phyloP scores from a whole-genome alignment of 345 rosid species.

The Eucalyptus globulus region DNA sequence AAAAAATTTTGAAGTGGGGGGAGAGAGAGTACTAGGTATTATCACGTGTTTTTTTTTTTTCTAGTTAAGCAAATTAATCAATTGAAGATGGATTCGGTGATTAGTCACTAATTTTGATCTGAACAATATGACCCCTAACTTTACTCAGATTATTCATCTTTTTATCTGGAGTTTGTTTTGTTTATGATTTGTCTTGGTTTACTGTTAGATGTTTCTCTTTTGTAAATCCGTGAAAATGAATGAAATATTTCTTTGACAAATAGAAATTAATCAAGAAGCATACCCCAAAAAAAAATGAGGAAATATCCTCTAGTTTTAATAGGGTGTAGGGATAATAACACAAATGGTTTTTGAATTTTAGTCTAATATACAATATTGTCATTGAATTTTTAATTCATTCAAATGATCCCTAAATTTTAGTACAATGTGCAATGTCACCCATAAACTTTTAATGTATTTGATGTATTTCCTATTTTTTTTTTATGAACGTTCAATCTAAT shows the following conservation, averaged over 20 bases:
- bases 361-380: neutral
- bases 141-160: accelerated
- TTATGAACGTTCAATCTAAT: neutral
- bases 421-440: accelerated
- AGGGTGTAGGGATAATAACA: neutral
- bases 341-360: neutral
- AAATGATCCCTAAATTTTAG: neutral
- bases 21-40: neutral
- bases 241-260: too few relatives aligned
- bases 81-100: too few relatives aligned
- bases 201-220: too few relatives aligned
- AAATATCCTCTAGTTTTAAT: neutral
- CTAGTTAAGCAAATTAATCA: neutral
- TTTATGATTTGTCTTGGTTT: too few relatives aligned
- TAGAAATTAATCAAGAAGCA: too few relatives aligned
- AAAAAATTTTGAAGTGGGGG: neutral
- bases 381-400: neutral
- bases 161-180: too few relatives aligned
- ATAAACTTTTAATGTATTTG: neutral
- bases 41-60: neutral
- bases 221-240: too few relatives aligned
- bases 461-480: accelerated
- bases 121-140: too few relatives aligned
- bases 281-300: neutral
- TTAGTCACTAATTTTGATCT: too few relatives aligned